Conservation (phyloP, 768 basidiomycete species). For the Kockovaella imperatae region DNA sequence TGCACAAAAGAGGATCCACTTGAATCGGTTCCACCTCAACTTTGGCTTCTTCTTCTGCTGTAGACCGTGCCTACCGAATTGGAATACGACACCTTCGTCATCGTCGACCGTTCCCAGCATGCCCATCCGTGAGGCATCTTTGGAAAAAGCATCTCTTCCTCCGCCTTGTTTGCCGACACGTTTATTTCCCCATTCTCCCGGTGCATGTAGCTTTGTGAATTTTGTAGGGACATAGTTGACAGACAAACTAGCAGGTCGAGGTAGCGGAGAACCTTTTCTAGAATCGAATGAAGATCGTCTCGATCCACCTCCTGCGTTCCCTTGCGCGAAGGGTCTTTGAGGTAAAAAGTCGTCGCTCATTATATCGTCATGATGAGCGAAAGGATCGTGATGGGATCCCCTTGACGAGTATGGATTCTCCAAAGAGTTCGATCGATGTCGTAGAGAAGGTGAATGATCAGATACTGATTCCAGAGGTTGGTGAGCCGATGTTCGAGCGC, state of each 20-base stretch:
- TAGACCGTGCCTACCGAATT: conserved; percentile 47
- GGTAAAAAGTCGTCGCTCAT: no score
- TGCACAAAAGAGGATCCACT: conserved; percentile 65
- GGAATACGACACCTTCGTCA: conserved; percentile 44
- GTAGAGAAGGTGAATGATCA: no score
- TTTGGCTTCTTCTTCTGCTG: conserved; percentile 47
- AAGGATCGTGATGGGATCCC: no score
- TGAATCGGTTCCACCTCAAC: conserved; percentile 73
- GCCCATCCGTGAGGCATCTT: conserved; percentile 54
- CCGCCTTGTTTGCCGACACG: conserved; percentile 53
- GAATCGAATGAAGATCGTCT: no score
- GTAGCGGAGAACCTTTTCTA: no score
- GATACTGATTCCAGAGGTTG: no score
- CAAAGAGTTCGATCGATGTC: no score
- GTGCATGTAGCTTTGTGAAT: conserved; percentile 52
- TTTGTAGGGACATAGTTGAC: conserved; percentile 72
- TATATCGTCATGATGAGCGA: no score
- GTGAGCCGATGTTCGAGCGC: no score
- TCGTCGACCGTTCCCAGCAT: conserved; percentile 54
- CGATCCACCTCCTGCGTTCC: no score
- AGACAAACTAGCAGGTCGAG: conserved; percentile 46
- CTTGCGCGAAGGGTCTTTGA: no score
- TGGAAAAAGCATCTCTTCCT: conserved; percentile 60
- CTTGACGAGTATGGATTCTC: no score
- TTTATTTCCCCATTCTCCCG: conserved; percentile 48